Evolutionary conservation across 495 filamentous ascomycete genomes (phyloP).

Genomic region (Lophiotrema nucula): DNA sequence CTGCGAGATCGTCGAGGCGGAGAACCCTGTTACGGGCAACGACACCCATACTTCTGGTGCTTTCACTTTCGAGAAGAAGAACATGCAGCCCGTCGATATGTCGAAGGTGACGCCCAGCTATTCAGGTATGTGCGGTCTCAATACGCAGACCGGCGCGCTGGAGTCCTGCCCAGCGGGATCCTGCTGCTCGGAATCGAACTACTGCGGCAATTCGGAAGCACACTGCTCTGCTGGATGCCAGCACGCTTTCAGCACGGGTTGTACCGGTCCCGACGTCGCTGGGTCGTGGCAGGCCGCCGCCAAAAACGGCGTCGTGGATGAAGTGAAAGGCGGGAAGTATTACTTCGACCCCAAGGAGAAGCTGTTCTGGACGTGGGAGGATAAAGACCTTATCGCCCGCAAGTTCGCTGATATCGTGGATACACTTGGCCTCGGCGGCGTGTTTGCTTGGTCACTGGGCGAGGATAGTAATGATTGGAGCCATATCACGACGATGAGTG

Average conservation of each 20-base stretch:
- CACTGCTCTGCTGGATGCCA: slow-evolving; percentile 50
- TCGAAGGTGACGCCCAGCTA: background rate
- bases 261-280: slow-evolving; percentile 47
- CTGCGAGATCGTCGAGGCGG: slow-evolving; percentile 61
- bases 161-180: background rate
- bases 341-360: slow-evolving; percentile 61
- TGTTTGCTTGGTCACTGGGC: slow-evolving; percentile 52
- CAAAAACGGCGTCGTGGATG: slow-evolving; percentile 56
- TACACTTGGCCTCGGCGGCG: slow-evolving; percentile 57
- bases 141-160: slow-evolving; percentile 12
- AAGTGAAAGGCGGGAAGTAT: slow-evolving; percentile 62
- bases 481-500: slow-evolving; percentile 58
- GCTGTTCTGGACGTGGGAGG: slow-evolving; percentile 78
- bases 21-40: slow-evolving; percentile 61
- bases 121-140: slow-evolving; percentile 26
- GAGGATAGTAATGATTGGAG: slow-evolving; percentile 62
- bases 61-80: slow-evolving; percentile 23
- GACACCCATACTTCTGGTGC: slow-evolving; percentile 45
- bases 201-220: slow-evolving; percentile 45
- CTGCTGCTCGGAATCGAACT: slow-evolving; percentile 23
- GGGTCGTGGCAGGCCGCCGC: slow-evolving; percentile 53
- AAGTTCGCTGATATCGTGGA: slow-evolving; percentile 64
- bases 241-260: slow-evolving; percentile 54
- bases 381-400: slow-evolving; percentile 55
- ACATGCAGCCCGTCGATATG: slow-evolving; percentile 21